A percentile compares a stretch with the other conserved stretches of the same genome.
phyloP scores from a whole-genome alignment of 2,329 filamentous ascomycete species.

The Macroventuria anomochaeta region DNA sequence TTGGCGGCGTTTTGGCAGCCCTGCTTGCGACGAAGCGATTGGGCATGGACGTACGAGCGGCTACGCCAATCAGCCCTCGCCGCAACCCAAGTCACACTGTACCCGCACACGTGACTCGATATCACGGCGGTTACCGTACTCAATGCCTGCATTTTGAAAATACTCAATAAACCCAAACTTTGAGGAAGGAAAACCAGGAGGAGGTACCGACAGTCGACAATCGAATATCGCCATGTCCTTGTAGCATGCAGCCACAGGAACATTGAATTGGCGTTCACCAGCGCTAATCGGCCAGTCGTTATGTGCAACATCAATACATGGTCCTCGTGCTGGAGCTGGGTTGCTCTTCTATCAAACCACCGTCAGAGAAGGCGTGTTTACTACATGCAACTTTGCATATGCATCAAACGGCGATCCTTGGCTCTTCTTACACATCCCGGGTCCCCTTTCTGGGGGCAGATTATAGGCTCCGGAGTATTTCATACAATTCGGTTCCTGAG shows the following conservation, averaged over 20 bases:
- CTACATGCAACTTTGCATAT: not conserved
- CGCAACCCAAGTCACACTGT: conserved; percentile 26
- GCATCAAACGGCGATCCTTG: not conserved
- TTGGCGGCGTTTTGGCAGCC: conserved; percentile 10
- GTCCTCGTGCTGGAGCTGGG: not conserved
- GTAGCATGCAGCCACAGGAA: conserved; percentile 1
- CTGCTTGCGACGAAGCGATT: conserved; percentile 28
- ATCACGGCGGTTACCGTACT: not conserved
- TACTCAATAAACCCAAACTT: not conserved
- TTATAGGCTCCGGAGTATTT: no score
- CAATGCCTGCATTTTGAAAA: not conserved
- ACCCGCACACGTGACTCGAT: conserved; percentile 12
- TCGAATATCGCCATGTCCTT: not conserved
- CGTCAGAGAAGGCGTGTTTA: no score
- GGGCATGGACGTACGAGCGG: conserved; percentile 15
- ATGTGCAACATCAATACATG: not conserved
- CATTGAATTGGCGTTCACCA: not conserved
- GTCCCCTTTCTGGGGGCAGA: no score
- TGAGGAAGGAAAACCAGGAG: not conserved
- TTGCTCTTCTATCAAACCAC: no score
- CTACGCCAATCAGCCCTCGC: conserved; percentile 29
- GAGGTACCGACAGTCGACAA: no score
- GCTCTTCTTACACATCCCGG: no score
- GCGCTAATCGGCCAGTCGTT: not conserved
- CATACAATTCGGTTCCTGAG: no score